Conservation (phyloP, 768 basidiomycete genomes). For the Pisolithus marmoratus region DNA sequence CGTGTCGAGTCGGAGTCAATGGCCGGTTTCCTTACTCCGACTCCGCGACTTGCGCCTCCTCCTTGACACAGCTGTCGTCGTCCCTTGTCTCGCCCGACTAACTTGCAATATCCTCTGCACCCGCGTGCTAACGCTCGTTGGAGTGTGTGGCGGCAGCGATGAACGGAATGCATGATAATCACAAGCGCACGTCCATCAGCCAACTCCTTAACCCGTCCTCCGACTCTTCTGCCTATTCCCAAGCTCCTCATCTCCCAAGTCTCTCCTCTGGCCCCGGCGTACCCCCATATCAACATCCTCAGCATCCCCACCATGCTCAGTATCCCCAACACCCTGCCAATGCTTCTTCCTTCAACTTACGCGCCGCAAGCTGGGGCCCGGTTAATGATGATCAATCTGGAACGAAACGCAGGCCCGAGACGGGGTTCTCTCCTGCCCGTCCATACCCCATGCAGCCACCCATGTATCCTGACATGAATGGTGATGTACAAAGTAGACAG, state of each 20-base stretch:
- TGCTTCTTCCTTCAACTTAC: slow-evolving; percentile 44
- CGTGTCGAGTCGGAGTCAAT: slow-evolving; percentile 13
- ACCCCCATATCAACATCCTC: slow-evolving; percentile 25
- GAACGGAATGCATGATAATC: slow-evolving; percentile 37
- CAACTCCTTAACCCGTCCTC: slow-evolving; percentile 46
- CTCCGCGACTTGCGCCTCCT: slow-evolving; percentile 30
- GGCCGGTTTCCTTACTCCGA: slow-evolving; percentile 19
- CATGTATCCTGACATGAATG: slow-evolving; percentile 31
- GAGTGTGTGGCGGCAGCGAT: slow-evolving; percentile 24
- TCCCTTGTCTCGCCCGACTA: slow-evolving; percentile 21
- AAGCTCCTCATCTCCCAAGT: slow-evolving; percentile 24
- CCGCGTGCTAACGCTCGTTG: slow-evolving; percentile 11
- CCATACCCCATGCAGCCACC: slow-evolving; percentile 30
- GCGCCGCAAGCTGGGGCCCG: slow-evolving; percentile 55
- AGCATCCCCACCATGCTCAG: slow-evolving; percentile 18
- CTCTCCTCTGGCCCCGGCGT: slow-evolving; percentile 19
- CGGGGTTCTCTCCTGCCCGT: slow-evolving; percentile 27
- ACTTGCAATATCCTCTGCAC: slow-evolving; percentile 15
- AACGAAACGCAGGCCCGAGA: slow-evolving; percentile 30
- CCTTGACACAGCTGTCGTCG: slow-evolving; percentile 11
- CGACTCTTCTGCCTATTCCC: slow-evolving; percentile 30
- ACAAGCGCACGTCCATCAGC: slow-evolving; percentile 47
- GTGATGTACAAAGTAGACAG: slow-evolving; percentile 25
- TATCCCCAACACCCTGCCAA: slow-evolving; percentile 27
- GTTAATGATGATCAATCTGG: slow-evolving; percentile 32